phyloP scores from a whole-genome alignment of 148 eudicot species.

The Rhododendron mucronatum region DNA sequence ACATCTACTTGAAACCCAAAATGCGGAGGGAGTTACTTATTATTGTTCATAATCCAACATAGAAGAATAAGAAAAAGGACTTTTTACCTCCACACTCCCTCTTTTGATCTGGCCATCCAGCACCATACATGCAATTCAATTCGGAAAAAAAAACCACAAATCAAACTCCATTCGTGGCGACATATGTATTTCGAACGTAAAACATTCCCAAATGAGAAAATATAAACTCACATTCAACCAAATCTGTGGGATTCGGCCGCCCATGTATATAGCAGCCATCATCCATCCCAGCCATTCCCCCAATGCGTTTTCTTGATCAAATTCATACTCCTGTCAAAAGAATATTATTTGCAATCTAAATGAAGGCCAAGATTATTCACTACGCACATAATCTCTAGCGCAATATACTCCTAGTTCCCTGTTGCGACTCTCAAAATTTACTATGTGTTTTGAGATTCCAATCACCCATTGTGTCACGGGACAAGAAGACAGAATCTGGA shows the following conservation, averaged over 20 bases:
- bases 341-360: background rate
- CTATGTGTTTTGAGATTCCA: background rate
- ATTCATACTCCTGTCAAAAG: conserved; percentile 18
- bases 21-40: no score
- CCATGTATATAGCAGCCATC: conserved; percentile 64
- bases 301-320: conserved; percentile 23
- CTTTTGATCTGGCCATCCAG: conserved; percentile 40
- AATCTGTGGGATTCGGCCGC: conserved; percentile 56
- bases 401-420: background rate
- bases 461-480: background rate
- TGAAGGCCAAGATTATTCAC: background rate
- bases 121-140: background rate
- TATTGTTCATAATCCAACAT: no score
- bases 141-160: background rate
- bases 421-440: background rate
- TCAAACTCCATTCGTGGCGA: background rate
- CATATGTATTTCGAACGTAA: background rate
- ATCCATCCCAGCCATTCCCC: conserved; percentile 58
- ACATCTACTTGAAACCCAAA: no score
- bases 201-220: background rate
- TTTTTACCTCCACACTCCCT: conserved; percentile 48
- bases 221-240: conserved; percentile 37
- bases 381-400: background rate
- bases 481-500: background rate
- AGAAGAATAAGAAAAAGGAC: background rate